Conservation (phyloP, 169 alveolate species). For the Eimeria zaria region DNA sequence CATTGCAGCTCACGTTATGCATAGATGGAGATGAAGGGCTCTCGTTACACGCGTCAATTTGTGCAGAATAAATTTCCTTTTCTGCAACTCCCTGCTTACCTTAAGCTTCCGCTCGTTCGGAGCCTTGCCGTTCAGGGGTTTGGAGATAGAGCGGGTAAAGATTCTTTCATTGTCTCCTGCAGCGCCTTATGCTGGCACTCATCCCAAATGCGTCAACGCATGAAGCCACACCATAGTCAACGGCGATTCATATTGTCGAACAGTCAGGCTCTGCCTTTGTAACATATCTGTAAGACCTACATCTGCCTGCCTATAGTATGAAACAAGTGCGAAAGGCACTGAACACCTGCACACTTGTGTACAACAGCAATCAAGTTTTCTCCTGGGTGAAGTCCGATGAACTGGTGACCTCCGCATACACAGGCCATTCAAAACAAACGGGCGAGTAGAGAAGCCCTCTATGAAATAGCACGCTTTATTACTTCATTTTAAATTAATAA, state of each 20-base stretch:
- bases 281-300: neutral
- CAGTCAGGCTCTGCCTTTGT: neutral
- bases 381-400: neutral
- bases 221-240: neutral
- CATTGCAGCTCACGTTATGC: too few species aligned
- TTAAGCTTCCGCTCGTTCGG: too few species aligned
- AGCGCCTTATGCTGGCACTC: neutral
- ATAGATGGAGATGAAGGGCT: too few species aligned
- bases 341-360: neutral
- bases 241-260: neutral
- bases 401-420: neutral
- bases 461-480: too few species aligned
- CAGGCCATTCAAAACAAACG: neutral
- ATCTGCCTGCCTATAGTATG: neutral
- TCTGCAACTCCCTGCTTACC: neutral
- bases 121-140: neutral
- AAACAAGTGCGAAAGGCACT: neutral
- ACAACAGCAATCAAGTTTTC: neutral
- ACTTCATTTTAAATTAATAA: too few species aligned
- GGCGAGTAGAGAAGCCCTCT: too few species aligned
- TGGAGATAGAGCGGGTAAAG: neutral
- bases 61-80: neutral
- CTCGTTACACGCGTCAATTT: too few species aligned
- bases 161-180: neutral
- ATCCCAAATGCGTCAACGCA: neutral